Evolutionary conservation across 768 basidiomycete genomes (phyloP), one percentile per base, ranked within the genome.

Genomic region (Hirschioporus abietinus): DNA sequence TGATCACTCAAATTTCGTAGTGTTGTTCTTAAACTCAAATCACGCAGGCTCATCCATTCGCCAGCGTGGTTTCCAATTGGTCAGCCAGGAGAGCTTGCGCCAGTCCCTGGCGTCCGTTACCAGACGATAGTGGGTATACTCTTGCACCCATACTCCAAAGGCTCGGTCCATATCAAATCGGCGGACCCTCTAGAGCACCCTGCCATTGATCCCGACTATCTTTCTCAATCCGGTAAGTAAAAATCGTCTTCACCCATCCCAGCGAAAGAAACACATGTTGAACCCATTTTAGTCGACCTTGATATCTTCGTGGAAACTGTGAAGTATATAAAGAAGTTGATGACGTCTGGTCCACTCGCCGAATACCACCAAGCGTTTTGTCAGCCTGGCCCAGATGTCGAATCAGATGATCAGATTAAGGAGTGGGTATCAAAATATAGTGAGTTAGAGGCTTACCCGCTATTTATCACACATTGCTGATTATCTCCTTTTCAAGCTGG

Each of bases 111-210:
- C 64, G 75, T 73, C 1, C 76, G 75, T 42, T 79, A 78, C 63
- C 69, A 75, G n/a, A 76, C 77, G n/a, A 71, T 79, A 66, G 74
- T 73, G 10, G 66, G 75, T 18, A 74, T 75, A 24, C 76, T 80
- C 30, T 74, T 82, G 42, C 82, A 81, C 69, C 82, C 81, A 1
- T 70, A 82, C 61, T 82, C 82, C 25, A 78, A 83, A 42, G 85
- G 85, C 23, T 78, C 74, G 1, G 76, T 84, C 62, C 77, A 82
- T 60, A 81, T 85, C 68, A 78, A 74, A 20, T 82, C 82, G 3
- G 76, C 79, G 7, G 71, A 79, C 70, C 76, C 81, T 6, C 79
- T 81, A 66, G 71, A 73, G 18, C 63, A 76, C 23, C 84, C 85
- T 0, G 66, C 70, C 7, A 83, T 86, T 70, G 79, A 86, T 70